Percentiles rank a stretch among this genome's conserved stretches.
These are phyloP conservation scores for Sclerotiophoma versabilis DNA, from an alignment of 2,329 filamentous ascomycete genomes.

Conservation along the genomic window DNA sequence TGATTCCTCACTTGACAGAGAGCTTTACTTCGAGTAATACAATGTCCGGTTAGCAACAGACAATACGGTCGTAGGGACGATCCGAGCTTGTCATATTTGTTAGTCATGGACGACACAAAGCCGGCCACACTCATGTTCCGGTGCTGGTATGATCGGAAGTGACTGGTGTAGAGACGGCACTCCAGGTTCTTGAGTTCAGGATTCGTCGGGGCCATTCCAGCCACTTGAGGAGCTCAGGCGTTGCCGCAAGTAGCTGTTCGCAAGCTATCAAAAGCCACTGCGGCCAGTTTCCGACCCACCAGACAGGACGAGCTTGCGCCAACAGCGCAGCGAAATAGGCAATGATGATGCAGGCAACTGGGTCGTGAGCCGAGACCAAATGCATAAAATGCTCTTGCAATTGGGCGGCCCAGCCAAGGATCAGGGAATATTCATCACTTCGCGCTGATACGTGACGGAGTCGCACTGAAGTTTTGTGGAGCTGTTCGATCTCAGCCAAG, in stretches of 20 bases:
- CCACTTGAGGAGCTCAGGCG: constrained; percentile 38
- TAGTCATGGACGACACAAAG: no score
- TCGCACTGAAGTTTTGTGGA: constrained; percentile 31
- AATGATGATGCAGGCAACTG: constrained; percentile 38
- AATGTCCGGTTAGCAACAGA: not conserved
- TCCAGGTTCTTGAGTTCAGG: constrained; percentile 18
- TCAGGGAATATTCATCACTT: constrained; percentile 32
- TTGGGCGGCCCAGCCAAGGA: constrained; percentile 36
- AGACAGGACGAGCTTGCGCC: constrained; percentile 28
- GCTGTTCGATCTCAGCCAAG: constrained; percentile 29
- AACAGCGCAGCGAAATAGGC: constrained; percentile 38
- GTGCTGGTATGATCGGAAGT: constrained; percentile 3
- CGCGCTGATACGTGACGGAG: constrained; percentile 27
- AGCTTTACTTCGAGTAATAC: not conserved
- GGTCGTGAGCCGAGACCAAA: constrained; percentile 35
- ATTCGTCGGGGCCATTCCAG: constrained; percentile 37
- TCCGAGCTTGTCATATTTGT: no score
- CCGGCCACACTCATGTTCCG: not conserved
- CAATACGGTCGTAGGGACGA: not conserved
- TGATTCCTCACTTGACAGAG: no score
- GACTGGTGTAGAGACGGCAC: not conserved
- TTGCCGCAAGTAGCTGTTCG: constrained; percentile 30
- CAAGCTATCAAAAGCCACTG: constrained; percentile 33
- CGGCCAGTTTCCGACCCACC: constrained; percentile 43
- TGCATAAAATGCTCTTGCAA: constrained; percentile 33